Percentiles rank a stretch among this genome's conserved stretches.
Conservation (phyloP, 208 protist species). For the Leptomonas seymouri region DNA sequence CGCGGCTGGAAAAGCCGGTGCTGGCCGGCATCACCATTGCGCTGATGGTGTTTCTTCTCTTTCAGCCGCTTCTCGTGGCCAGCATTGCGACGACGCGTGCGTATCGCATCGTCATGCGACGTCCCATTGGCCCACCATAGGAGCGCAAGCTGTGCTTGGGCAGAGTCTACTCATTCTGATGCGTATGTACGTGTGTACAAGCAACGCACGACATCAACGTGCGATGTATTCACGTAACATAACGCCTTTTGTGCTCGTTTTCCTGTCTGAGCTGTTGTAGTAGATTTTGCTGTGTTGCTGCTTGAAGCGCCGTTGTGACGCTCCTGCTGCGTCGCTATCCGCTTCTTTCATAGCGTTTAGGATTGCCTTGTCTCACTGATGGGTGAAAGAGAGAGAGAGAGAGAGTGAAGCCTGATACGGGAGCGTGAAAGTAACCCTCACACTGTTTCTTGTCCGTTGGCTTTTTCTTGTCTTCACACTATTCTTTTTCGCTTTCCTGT, state of each 20-base stretch:
- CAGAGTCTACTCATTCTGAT: too few species aligned
- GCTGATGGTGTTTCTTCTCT: conserved; percentile 78
- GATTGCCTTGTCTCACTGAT: too few species aligned
- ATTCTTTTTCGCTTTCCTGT: not conserved
- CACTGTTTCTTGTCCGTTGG: too few species aligned
- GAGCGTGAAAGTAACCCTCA: too few species aligned
- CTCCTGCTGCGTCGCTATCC: too few species aligned
- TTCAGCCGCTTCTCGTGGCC: conserved; percentile 77
- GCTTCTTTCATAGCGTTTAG: too few species aligned
- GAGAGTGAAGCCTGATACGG: too few species aligned
- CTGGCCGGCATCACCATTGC: conserved; percentile 64
- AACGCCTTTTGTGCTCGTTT: not conserved
- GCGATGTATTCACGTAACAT: too few species aligned
- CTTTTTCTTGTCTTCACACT: not conserved
- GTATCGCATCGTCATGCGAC: conserved; percentile 80
- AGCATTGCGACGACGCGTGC: conserved; percentile 83
- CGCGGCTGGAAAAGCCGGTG: conserved; percentile 74
- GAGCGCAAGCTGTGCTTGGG: not conserved
- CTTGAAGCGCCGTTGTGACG: not conserved
- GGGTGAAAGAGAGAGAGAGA: too few species aligned
- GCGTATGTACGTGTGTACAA: not conserved
- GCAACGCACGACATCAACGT: too few species aligned
- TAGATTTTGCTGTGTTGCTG: too few species aligned
- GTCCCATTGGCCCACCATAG: conserved; percentile 86
- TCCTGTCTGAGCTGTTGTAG: too few species aligned